A percentile compares a stretch with the other conserved stretches of the same genome.
These are phyloP conservation scores for Trichophyton verrucosum DNA, from an alignment of 2,329 filamentous ascomycete species.

Conservation along the genomic window DNA sequence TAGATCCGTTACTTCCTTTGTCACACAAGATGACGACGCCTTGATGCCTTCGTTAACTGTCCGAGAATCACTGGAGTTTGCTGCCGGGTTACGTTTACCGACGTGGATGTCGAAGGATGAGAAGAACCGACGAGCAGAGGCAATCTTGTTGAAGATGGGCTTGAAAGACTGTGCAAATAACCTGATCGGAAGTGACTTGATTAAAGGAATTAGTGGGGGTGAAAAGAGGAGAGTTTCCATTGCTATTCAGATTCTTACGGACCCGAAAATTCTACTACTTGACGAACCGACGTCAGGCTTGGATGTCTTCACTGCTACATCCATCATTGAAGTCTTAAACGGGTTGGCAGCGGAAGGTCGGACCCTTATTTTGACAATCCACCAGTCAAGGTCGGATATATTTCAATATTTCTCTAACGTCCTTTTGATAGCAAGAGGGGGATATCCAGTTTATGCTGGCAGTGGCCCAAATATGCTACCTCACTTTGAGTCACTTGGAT, in stretches of 20 bases:
- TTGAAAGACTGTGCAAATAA: conserved; percentile 68
- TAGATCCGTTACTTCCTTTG: conserved; percentile 60
- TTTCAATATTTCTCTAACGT: conserved; percentile 61
- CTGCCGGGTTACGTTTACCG: conserved; percentile 58
- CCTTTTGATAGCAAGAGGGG: conserved; percentile 57
- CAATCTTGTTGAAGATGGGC: conserved; percentile 61
- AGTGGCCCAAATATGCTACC: conserved; percentile 50
- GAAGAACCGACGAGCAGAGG: conserved; percentile 56
- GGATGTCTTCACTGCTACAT: conserved; percentile 65
- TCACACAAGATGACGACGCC: conserved; percentile 67
- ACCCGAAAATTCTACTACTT: conserved; percentile 58
- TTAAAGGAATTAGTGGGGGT: conserved; percentile 69
- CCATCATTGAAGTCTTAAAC: conserved; percentile 61
- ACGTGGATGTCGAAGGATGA: conserved; percentile 57
- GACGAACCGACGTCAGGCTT: conserved; percentile 67
- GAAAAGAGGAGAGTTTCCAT: conserved; percentile 69
- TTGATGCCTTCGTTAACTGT: conserved; percentile 63
- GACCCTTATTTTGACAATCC: conserved; percentile 64
- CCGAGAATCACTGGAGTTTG: conserved; percentile 58
- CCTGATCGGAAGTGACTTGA: conserved; percentile 55
- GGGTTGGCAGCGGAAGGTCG: conserved; percentile 60
- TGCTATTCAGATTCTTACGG: conserved; percentile 63
- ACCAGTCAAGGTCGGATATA: conserved; percentile 61
- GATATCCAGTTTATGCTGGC: conserved; percentile 56
- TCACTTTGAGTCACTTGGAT: conserved; percentile 50